Conservation (phyloP, 345 rosid genomes). For the Acer campestre region DNA sequence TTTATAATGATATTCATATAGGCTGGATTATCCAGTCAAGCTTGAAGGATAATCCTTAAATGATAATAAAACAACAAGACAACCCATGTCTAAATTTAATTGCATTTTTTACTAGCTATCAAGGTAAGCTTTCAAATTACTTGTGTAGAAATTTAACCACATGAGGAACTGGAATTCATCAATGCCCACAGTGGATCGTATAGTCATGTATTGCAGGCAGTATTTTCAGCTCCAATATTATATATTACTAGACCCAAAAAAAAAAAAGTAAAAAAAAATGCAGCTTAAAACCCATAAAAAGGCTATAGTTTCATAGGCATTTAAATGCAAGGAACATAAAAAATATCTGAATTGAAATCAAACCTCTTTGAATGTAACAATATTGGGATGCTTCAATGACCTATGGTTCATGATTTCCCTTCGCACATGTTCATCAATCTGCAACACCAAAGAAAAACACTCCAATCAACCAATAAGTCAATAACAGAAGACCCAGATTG, state of each 20-base stretch:
- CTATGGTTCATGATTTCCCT: slow-evolving; percentile 83
- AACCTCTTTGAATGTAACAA: slow-evolving; percentile 71
- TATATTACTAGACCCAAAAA: neutral
- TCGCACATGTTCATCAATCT: slow-evolving; percentile 74
- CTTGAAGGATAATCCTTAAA: neutral
- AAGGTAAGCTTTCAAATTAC: neutral
- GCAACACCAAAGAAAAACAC: slow-evolving; percentile 20
- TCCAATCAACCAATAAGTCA: slow-evolving; percentile 5
- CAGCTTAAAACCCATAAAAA: neutral
- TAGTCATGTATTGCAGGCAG: neutral
- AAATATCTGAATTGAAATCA: neutral
- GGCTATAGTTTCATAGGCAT: neutral
- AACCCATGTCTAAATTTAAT: neutral
- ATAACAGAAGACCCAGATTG: neutral
- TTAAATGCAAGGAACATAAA: slow-evolving; percentile 1
- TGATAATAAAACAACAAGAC: neutral
- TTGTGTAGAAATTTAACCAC: neutral
- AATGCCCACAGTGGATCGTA: neutral
- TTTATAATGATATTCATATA: neutral
- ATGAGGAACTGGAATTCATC: neutral
- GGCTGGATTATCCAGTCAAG: neutral
- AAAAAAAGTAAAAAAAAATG: no score
- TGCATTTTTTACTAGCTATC: neutral
- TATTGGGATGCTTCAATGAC: slow-evolving; percentile 73
- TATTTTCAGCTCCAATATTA: neutral